Conservation (phyloP, 2,329 filamentous ascomycete species). For the Rutstroemia sp. region DNA sequence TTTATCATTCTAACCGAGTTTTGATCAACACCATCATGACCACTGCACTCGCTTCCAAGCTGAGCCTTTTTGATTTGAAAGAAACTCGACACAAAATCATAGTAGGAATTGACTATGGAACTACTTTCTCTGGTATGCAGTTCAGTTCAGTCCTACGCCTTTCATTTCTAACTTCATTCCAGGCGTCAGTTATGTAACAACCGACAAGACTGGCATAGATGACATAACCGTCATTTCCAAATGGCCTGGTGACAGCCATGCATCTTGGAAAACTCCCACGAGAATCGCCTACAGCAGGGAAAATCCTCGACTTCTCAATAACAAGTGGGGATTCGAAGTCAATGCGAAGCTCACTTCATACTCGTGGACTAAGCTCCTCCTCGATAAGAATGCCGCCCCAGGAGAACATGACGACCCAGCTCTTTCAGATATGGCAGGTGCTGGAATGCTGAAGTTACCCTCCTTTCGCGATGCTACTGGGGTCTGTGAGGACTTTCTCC, state of each 20-base stretch:
- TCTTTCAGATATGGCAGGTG: conserved; percentile 4
- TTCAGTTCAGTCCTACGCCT: background rate
- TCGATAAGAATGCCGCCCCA: conserved; percentile 16
- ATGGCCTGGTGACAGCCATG: conserved; percentile 16
- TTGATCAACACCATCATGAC: background rate
- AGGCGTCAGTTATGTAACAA: conserved; percentile 15
- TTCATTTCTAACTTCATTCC: background rate
- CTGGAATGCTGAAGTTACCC: conserved; percentile 15
- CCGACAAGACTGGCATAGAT: conserved; percentile 13
- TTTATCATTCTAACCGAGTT: background rate
- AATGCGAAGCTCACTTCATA: conserved; percentile 16
- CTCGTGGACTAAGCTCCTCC: conserved; percentile 24
- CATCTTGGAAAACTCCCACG: conserved; percentile 16
- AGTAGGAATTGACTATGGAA: conserved; percentile 24
- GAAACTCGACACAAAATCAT: conserved; percentile 17
- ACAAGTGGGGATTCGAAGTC: conserved; percentile 24
- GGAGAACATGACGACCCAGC: conserved; percentile 16
- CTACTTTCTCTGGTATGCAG: conserved; percentile 20
- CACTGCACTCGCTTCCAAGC: background rate
- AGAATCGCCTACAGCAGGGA: conserved; percentile 18
- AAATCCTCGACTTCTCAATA: conserved; percentile 7
- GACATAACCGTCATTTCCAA: conserved; percentile 15
- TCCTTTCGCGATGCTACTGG: conserved; percentile 12
- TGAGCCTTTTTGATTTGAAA: background rate
- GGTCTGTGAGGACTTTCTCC: conserved; percentile 21